A percentile compares a stretch with the other conserved stretches of the same genome.
phyloP scores from a whole-genome alignment of 2,329 filamentous ascomycete species.

The Westerdykella aurantiaca region DNA sequence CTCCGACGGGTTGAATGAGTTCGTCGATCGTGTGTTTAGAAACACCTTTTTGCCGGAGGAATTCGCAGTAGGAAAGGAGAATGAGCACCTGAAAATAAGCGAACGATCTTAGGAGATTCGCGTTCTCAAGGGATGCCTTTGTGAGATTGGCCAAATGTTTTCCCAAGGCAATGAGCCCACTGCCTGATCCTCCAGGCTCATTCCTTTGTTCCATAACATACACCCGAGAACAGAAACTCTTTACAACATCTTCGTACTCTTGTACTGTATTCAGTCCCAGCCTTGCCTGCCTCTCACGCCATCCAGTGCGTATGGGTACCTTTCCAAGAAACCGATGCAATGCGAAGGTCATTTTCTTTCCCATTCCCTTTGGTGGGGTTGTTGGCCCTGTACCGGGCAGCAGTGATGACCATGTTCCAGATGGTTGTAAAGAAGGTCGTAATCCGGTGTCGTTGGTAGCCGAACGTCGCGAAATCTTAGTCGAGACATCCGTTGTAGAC shows the following conservation, averaged over 20 bases:
- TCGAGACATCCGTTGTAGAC: not conserved
- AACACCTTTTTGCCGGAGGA: not conserved
- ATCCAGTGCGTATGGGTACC: not conserved
- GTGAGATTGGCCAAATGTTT: not conserved
- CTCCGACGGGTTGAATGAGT: not conserved
- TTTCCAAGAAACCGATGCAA: not conserved
- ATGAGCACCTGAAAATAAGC: slow-evolving; percentile 1
- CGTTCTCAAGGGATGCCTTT: not conserved
- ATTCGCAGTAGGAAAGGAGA: not conserved
- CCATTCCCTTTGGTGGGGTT: not conserved
- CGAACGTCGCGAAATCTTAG: not conserved
- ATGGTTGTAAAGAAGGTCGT: not conserved
- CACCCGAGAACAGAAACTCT: not conserved
- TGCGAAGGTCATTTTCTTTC: not conserved
- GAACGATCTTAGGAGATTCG: not conserved
- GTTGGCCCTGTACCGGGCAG: not conserved
- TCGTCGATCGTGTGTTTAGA: not conserved
- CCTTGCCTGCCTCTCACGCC: not conserved
- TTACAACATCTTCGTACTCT: not conserved
- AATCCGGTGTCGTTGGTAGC: not conserved
- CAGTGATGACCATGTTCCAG: not conserved
- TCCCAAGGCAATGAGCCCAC: not conserved
- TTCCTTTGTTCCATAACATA: not conserved
- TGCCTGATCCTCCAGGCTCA: not conserved
- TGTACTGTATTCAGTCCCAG: not conserved